Evolutionary conservation across 2,329 filamentous ascomycete species (phyloP).

Genomic region (Fusarium kyushuense): DNA sequence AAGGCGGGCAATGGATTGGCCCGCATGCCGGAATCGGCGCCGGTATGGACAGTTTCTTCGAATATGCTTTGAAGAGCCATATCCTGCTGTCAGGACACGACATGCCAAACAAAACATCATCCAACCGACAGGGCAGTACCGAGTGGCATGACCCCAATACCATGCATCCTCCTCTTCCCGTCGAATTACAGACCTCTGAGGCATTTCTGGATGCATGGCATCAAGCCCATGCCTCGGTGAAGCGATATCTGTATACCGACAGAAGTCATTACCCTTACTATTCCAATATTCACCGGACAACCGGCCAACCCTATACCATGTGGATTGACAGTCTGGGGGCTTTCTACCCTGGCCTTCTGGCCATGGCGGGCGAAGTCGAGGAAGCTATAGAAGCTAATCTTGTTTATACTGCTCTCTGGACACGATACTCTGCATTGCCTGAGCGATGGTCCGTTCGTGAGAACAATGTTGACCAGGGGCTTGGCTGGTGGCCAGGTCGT

Average conservation of each 20-base stretch:
- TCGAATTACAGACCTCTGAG: conserved; percentile 77
- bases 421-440: conserved; percentile 90
- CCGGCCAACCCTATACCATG: conserved; percentile 86
- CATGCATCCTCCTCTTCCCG: conserved; percentile 69
- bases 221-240: conserved; percentile 86
- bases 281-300: conserved; percentile 87
- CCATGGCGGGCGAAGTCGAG: conserved; percentile 87
- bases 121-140: conserved; percentile 56
- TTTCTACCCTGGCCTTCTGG: conserved; percentile 91
- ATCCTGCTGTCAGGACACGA: conserved; percentile 85
- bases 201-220: conserved; percentile 87
- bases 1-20: conserved; percentile 89
- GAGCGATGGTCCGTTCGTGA: conserved; percentile 93
- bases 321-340: conserved; percentile 98
- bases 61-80: conserved; percentile 95
- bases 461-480: conserved; percentile 84
- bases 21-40: conserved; percentile 94
- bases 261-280: conserved; percentile 87
- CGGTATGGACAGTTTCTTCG: conserved; percentile 97
- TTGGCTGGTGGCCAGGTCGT: conserved; percentile 94
- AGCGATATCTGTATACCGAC: conserved; percentile 88
- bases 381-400: conserved; percentile 92
- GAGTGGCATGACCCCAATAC: conserved; percentile 73
- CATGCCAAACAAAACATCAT: conserved; percentile 62
- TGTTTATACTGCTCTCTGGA: conserved; percentile 94